Base-by-base conservation (phyloP, 2,329 filamentous ascomycete genomes). In the Xylaria hypoxylon region DNA sequence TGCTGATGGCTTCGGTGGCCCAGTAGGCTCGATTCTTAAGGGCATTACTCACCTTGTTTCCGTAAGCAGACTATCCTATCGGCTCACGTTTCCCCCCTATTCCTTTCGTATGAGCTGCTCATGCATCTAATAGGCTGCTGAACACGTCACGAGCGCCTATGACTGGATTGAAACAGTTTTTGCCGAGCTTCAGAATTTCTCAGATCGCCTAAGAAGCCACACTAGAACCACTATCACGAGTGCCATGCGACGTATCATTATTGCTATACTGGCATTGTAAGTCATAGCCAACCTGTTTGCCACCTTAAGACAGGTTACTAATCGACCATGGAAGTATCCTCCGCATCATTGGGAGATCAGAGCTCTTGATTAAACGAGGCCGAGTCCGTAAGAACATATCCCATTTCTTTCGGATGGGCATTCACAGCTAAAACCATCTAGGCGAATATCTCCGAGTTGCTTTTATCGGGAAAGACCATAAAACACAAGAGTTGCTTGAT, bases 141-240 rank as follows among this genome's bases (percentile, higher is more conserved):
- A 50, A 33, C 58, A 42, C 44, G 58, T 60, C 13, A 60, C 58
- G 15, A 60, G 58, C 35, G 58, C 58, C 15, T 60, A 60, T 52
- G 58, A 60, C n/a, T 60, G 58, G 58, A 52, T 60, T 40, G 58
- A 60, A 35, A 51, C 58, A 4, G 58, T 60, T 26, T 60, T 60
- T 15, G 31, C 47, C 11, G 58, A 60, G 15, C 58, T 60, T 44
- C 58, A 60, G 47, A 44, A 52, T 24, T 52, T 60, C 58, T 60
- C 58, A n/a, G 58, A 60, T 52, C 58, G 58, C 3, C n/a, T 60
- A 3, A 33, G 47, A 44, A 60, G 58, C 17, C 58, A 60, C n/a
- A 44, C 28, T 17, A 60, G 47, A 19, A 60, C 58, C 7, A 60
- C 58, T 3, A 60, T 60, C 35, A 60, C 58, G 2, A 51, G 58